Conservation (phyloP, 2,329 filamentous ascomycete species). For the Colletotrichum costaricense region DNA sequence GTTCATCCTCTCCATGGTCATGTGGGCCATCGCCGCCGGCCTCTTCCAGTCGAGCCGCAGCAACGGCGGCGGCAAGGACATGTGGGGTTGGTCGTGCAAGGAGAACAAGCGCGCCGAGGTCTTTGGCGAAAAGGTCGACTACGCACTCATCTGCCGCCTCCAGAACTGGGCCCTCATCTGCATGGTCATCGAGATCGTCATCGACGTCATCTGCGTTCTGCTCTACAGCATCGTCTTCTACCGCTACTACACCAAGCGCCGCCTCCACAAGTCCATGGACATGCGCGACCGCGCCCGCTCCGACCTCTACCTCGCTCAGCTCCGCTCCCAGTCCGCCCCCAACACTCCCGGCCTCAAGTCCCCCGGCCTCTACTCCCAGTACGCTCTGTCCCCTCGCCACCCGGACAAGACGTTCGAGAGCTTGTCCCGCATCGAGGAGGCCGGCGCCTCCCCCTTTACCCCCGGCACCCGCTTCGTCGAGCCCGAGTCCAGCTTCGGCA, state of each 20-base stretch:
- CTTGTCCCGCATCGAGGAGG: slow-evolving; percentile 55
- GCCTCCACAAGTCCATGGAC: slow-evolving; percentile 97
- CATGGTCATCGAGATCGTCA: slow-evolving; percentile 94
- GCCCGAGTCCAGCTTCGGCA: slow-evolving; percentile 71
- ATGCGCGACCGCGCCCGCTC: slow-evolving; percentile 92
- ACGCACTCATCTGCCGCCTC: slow-evolving; percentile 90
- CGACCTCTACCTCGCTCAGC: slow-evolving; percentile 91
- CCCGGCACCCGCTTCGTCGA: slow-evolving; percentile 68
- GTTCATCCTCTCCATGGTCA: slow-evolving; percentile 91
- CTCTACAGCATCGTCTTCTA: slow-evolving; percentile 98
- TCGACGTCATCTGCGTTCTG: slow-evolving; percentile 90
- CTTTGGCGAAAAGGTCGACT: slow-evolving; percentile 85
- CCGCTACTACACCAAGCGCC: slow-evolving; percentile 96
- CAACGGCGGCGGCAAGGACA: slow-evolving; percentile 79
- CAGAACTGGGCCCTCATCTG: slow-evolving; percentile 97
- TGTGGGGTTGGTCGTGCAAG: slow-evolving; percentile 99
- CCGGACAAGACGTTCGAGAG: slow-evolving; percentile 59
- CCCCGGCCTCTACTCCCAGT: slow-evolving; percentile 58
- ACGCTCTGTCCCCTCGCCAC: slow-evolving; percentile 58
- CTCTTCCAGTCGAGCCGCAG: slow-evolving; percentile 83
- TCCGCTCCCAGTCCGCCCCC: slow-evolving; percentile 87
- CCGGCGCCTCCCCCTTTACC: slow-evolving; percentile 57
- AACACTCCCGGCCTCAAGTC: slow-evolving; percentile 92
- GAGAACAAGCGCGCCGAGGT: slow-evolving; percentile 84
- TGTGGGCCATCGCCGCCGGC: slow-evolving; percentile 91